Evolutionary conservation across 208 protist genomes (phyloP), one percentile per base, ranked within the genome.

Genomic region (Lotmaria passim): DNA sequence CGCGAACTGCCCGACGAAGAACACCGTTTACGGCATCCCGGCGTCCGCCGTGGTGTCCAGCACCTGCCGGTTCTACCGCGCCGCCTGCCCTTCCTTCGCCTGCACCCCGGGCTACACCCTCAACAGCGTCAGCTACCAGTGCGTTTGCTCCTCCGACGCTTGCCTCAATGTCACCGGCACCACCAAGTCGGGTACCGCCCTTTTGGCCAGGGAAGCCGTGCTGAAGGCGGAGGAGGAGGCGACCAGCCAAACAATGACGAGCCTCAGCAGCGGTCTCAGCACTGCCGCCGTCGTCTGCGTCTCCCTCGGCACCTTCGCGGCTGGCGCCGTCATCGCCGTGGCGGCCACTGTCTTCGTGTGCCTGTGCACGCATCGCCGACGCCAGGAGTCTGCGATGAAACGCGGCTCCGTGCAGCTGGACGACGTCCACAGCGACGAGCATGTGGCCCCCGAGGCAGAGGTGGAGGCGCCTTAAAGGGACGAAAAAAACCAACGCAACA

Each of bases 41-140:
- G n/a, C 60, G 34, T 48, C 23, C 33, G 50, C 56, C 19, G 38
- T 58, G 28, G 34, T 75, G 33, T 56, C 73, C 24, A 77, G 47
- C 31, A 71, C 63, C 38, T 80, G 75, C 64, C 63, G 57, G 62
- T 75, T 70, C 51, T 80, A 76, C 67, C 75, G 75, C 39, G 47
- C 41, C 26, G 52, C 41, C 43, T 80, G 75, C 60, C 68, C 75
- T 4, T 38, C 63, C 26, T 75, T 61, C 43, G 58, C 75, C 15
- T 80, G 75, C 56, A 58, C 19, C 33, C 24, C 14, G 28, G 75
- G 75, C 44, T 70, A 62, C 56, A 74, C 68, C 46, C 69, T 80
- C 39, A 75, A 80, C 69, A 44, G 17, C 19, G 41, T 67, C 31
- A 71, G 34, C 36, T 48, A 51, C 41, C 75, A 75, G 52, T 80